phyloP scores from a whole-genome alignment of 2,329 filamentous ascomycete genomes.

The Monilinia fructicola region DNA sequence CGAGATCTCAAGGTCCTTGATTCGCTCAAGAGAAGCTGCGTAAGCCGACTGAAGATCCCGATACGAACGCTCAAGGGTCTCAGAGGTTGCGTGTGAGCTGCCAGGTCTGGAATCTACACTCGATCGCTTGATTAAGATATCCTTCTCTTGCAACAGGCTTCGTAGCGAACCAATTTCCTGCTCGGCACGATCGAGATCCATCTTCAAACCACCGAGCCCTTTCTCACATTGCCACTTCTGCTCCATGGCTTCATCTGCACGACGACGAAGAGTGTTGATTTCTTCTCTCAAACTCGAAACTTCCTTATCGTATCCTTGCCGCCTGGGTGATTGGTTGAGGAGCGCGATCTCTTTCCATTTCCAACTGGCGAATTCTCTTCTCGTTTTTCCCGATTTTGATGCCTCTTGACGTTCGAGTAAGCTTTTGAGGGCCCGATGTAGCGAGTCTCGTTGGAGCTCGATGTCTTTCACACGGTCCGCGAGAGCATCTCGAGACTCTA shows the following conservation, averaged over 20 bases:
- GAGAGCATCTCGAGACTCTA: slow-evolving; percentile 62
- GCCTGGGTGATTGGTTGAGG: slow-evolving; percentile 66
- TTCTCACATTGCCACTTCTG: slow-evolving; percentile 97
- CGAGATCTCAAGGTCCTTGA: slow-evolving; percentile 61
- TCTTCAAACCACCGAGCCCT: slow-evolving; percentile 82
- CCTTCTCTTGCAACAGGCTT: slow-evolving; percentile 74
- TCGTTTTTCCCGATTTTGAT: slow-evolving; percentile 82
- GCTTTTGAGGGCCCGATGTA: slow-evolving; percentile 83
- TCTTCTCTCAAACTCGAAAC: slow-evolving; percentile 78
- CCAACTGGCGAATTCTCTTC: slow-evolving; percentile 75
- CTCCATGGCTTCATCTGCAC: slow-evolving; percentile 90
- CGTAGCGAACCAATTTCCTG: slow-evolving; percentile 87
- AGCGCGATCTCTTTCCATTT: slow-evolving; percentile 74
- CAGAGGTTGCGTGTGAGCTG: slow-evolving; percentile 60
- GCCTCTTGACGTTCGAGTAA: slow-evolving; percentile 80
- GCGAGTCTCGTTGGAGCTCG: slow-evolving; percentile 87
- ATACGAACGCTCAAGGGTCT: slow-evolving; percentile 72
- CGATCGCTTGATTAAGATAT: slow-evolving; percentile 66
- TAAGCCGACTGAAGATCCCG: slow-evolving; percentile 73
- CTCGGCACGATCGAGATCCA: slow-evolving; percentile 93
- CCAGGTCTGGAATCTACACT: slow-evolving; percentile 43
- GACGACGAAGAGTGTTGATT: slow-evolving; percentile 76
- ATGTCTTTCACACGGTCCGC: slow-evolving; percentile 86
- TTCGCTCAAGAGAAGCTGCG: slow-evolving; percentile 61
- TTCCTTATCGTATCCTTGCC: slow-evolving; percentile 80